A percentile compares a stretch with the other conserved stretches of the same genome.
These are phyloP conservation scores for Cladobotryum mycophilum DNA, from an alignment of 2,329 filamentous ascomycete genomes.

Conservation along the genomic window DNA sequence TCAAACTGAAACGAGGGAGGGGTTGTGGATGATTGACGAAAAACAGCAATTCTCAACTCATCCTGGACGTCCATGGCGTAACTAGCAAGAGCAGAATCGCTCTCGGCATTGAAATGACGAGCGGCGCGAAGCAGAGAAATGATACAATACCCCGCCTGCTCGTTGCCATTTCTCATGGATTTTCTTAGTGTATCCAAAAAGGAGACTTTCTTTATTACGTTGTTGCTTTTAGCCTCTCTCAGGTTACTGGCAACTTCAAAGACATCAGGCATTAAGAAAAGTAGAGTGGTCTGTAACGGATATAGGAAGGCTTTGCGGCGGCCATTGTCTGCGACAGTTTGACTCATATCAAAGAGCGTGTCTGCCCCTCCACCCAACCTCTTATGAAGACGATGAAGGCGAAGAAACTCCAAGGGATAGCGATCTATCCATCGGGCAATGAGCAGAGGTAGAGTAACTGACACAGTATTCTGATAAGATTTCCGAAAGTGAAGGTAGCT, in stretches of 20 bases:
- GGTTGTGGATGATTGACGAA: conserved; percentile 46
- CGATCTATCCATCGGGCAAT: conserved; percentile 62
- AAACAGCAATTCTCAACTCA: conserved; percentile 60
- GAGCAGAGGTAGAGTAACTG: conserved; percentile 55
- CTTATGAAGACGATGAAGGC: conserved; percentile 53
- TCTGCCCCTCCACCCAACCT: conserved; percentile 60
- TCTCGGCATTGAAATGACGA: conserved; percentile 57
- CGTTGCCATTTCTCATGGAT: conserved; percentile 56
- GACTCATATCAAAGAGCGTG: conserved; percentile 63
- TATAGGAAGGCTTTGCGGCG: conserved; percentile 51
- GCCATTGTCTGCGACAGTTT: conserved; percentile 53
- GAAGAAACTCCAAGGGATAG: conserved; percentile 58
- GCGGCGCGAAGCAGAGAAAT: conserved; percentile 57
- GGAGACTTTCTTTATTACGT: conserved; percentile 59
- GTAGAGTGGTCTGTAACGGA: conserved; percentile 55
- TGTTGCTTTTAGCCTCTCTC: conserved; percentile 55
- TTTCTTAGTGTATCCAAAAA: conserved; percentile 61
- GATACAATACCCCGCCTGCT: conserved; percentile 61
- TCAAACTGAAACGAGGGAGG: conserved; percentile 42
- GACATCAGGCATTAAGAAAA: conserved; percentile 61
- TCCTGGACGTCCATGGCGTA: conserved; percentile 66
- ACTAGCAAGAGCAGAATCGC: conserved; percentile 57
- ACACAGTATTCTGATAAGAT: conserved; percentile 57
- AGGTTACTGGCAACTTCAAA: conserved; percentile 65
- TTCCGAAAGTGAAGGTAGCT: conserved; percentile 62